phyloP scores from a whole-genome alignment of 2,329 filamentous ascomycete species.

The Talaromyces sp. region DNA sequence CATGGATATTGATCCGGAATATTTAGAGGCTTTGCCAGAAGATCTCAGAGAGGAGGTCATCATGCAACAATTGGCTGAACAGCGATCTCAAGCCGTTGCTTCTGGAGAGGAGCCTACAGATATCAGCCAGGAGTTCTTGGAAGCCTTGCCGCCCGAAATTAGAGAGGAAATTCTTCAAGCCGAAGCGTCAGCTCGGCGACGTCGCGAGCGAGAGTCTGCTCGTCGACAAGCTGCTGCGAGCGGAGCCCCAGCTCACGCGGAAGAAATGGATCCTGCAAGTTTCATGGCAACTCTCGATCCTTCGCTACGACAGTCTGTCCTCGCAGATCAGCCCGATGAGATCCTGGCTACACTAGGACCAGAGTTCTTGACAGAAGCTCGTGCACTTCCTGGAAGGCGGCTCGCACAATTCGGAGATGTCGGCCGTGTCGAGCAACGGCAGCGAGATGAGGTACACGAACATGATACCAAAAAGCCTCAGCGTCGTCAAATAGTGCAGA shows the following conservation, averaged over 20 bases:
- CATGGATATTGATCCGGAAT: slow-evolving; percentile 89
- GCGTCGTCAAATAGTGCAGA: slow-evolving; percentile 82
- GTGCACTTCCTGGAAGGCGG: slow-evolving; percentile 61
- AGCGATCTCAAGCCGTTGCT: slow-evolving; percentile 71
- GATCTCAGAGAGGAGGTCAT: slow-evolving; percentile 96
- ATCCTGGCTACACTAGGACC: slow-evolving; percentile 79
- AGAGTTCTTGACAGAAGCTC: slow-evolving; percentile 81
- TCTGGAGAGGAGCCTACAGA: slow-evolving; percentile 61
- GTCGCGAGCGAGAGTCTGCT: slow-evolving; percentile 77
- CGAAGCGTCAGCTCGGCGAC: slow-evolving; percentile 82
- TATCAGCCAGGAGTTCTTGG: slow-evolving; percentile 89
- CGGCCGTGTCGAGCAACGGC: slow-evolving; percentile 34
- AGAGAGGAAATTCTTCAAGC: slow-evolving; percentile 86
- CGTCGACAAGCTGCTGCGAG: slow-evolving; percentile 62
- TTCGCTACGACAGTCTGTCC: slow-evolving; percentile 75
- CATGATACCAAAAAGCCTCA: slow-evolving; percentile 61
- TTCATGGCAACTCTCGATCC: slow-evolving; percentile 89
- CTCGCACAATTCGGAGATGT: slow-evolving; percentile 53
- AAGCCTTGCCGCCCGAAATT: slow-evolving; percentile 85
- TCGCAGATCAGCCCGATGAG: slow-evolving; percentile 88
- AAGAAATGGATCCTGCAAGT: slow-evolving; percentile 89
- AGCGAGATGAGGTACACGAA: slow-evolving; percentile 40
- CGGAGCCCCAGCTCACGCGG: slow-evolving; percentile 52
- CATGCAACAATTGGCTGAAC: slow-evolving; percentile 79
- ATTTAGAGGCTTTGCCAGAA: slow-evolving; percentile 94